Percentiles rank a stretch among this genome's conserved stretches.
Evolutionary conservation across 345 rosid genomes (phyloP).

Genomic region (Dipteronia dyeriana): DNA sequence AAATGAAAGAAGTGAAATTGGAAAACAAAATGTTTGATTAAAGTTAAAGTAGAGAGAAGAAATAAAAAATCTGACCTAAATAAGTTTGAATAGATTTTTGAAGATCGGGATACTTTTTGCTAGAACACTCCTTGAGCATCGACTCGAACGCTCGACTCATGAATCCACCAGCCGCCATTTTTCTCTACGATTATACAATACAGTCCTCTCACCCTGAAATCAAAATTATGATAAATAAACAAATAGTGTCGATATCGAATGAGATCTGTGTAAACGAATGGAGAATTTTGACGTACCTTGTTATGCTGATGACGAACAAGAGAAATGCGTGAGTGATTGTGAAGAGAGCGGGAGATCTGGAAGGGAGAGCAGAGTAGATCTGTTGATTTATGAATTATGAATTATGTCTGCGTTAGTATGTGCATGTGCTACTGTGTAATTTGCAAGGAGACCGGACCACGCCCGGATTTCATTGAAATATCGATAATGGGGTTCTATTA

Average conservation of each 20-base stretch:
- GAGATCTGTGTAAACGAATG: background rate
- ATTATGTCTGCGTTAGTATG: background rate
- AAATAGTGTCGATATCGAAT: background rate
- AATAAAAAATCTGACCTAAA: constrained; percentile 53
- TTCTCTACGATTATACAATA: constrained; percentile 6
- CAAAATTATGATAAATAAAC: background rate
- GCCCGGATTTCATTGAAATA: background rate
- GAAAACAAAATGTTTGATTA: background rate
- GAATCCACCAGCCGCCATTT: constrained; percentile 91
- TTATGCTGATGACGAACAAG: background rate
- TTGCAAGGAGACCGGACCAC: background rate
- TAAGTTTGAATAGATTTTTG: constrained; percentile 78
- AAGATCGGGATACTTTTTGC: constrained; percentile 86
- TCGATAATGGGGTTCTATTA: background rate
- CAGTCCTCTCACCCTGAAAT: background rate
- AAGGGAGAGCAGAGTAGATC: constrained; percentile 2
- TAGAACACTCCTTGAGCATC: constrained; percentile 89
- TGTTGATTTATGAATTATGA: background rate
- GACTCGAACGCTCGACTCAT: constrained; percentile 91
- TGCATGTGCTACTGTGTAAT: constrained; percentile 3
- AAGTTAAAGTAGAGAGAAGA: background rate
- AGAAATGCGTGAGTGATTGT: background rate
- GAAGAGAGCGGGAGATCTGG: constrained; percentile 4
- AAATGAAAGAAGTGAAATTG: background rate
- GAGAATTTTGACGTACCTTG: constrained; percentile 6